Conservation (phyloP, 352 stramenopile species). For the Blastocystis sp. region DNA sequence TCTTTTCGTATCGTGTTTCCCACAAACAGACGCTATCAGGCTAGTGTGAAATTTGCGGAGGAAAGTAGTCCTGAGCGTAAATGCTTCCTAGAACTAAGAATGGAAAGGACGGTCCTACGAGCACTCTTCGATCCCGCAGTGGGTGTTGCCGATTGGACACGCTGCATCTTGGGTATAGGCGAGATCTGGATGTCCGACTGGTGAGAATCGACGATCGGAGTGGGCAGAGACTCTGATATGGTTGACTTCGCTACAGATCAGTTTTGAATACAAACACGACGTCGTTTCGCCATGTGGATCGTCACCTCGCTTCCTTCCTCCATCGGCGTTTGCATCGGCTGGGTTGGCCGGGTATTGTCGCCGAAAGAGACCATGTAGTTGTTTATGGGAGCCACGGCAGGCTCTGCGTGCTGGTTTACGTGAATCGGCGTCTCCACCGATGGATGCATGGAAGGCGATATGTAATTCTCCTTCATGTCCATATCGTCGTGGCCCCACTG, state of each 20-base stretch:
- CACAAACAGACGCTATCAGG: background rate
- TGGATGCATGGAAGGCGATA: background rate
- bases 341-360: background rate
- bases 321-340: background rate
- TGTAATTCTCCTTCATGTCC: constrained; percentile 11
- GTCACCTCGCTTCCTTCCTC: background rate
- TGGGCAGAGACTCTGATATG: background rate
- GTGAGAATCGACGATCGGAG: background rate
- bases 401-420: background rate
- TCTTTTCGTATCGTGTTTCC: background rate
- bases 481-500: constrained; percentile 7
- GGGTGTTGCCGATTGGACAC: background rate
- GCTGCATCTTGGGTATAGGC: too few species aligned
- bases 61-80: constrained; percentile 61
- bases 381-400: background rate
- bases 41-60: constrained; percentile 31
- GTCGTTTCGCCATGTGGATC: background rate
- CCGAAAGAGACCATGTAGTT: background rate
- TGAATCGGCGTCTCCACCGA: background rate
- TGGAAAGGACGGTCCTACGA: background rate
- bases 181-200: too few species aligned
- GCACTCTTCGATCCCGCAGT: background rate
- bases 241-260: constrained; percentile 18
- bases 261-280: background rate
- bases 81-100: constrained; percentile 27